phyloP scores from a whole-genome alignment of 306 rosid species.

The Trifolium pratense region DNA sequence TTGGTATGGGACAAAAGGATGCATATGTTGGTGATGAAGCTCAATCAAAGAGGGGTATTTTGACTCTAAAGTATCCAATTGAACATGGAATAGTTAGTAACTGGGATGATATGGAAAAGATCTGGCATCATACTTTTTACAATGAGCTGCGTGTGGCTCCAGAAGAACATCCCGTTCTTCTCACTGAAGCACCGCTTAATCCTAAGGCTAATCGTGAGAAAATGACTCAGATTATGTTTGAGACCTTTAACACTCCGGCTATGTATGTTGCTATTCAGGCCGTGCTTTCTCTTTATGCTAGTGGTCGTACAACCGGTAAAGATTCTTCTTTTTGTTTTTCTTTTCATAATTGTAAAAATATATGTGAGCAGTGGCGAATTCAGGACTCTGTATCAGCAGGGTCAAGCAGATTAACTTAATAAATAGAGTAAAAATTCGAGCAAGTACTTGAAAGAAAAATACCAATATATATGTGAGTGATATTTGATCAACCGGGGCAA shows the following conservation, averaged over 20 bases:
- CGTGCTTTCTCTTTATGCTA: conserved; percentile 95
- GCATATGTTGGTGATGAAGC: conserved; percentile 99
- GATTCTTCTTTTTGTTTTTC: conserved; percentile 25
- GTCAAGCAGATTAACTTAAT: background rate
- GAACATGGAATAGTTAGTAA: conserved; percentile 96
- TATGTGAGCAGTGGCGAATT: background rate
- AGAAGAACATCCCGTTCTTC: conserved; percentile 97
- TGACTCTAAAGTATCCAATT: conserved; percentile 90
- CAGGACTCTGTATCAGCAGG: background rate
- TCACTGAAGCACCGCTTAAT: conserved; percentile 94
- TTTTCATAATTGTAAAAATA: background rate
- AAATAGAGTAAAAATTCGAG: background rate
- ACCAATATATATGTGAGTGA: background rate
- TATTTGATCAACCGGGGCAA: background rate
- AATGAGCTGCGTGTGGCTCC: conserved; percentile 96
- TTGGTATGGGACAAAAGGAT: conserved; percentile 98
- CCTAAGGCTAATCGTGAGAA: conserved; percentile 98
- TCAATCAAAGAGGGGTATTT: conserved; percentile 91
- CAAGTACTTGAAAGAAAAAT: background rate
- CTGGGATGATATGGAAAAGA: conserved; percentile 99
- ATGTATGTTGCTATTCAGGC: conserved; percentile 98
- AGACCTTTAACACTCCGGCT: conserved; percentile 94
- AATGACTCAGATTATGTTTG: conserved; percentile 97
- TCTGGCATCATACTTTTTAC: conserved; percentile 97
- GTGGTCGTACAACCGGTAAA: conserved; percentile 97